Base-by-base conservation (phyloP, 78 protist genomes). In the Pigoraptor vietnamica region DNA sequence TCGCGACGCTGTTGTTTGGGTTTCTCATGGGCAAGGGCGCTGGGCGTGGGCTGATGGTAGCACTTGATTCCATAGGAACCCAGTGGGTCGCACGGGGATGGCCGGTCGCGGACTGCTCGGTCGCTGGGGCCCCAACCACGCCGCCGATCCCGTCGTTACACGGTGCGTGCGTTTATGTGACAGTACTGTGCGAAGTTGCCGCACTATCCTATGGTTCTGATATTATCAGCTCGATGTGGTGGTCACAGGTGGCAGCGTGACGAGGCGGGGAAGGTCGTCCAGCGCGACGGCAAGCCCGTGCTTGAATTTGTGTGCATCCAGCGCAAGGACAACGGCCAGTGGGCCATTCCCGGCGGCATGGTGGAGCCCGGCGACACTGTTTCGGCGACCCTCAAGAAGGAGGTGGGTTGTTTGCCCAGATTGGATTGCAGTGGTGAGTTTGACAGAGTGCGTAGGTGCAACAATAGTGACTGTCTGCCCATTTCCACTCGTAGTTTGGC, bases 301-400 rank as follows among this genome's bases (percentile, higher is more conserved):
- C 67, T 90, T 0, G 37, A 90, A 82, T n/a, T 90, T 40, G 92
- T 93, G 34, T 29, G 24, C 48, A 90, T 93, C 84, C 24, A 40
- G 89, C 90, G 94, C 33, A 39, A 37, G 38, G 94, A 93, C 84
- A 19, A 9, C 6, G 92, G 92, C n/a, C 29, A 10, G 29, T 93
- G 94, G 94, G 94, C 94, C 35, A 34, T 93, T 25, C 94, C 94
- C 14, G 94, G 94, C 34, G 94, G 94, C 36, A 90, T 90, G 95
- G 95, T 93, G 1, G 93, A 90, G 29, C 55, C 91, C 37, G 93
- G 95, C 39, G 91, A 90, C 34, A 24, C 40, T 0, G 93, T 87
- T 40, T 37, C 39, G n/a, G 87, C 36, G 2, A 86, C 91, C 6
- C 25, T 90, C 37, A 87, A 89, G 82, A 55, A 81, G 56, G 94